These are phyloP conservation scores for Penicillium sp. DNA, from an alignment of 2,329 filamentous ascomycete genomes.

Conservation along the genomic window DNA sequence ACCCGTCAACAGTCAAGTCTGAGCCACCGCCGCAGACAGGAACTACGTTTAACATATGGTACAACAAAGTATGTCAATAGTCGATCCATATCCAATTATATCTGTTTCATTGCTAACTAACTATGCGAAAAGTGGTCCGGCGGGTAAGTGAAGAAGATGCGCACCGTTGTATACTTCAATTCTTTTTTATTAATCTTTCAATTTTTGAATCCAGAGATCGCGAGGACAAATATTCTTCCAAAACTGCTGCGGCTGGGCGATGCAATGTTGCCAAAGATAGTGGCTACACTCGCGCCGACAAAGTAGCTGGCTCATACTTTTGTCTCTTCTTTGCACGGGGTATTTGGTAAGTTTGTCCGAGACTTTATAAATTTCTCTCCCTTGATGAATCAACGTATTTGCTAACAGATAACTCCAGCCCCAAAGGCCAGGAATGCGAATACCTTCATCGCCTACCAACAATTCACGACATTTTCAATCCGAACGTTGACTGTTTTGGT, in stretches of 20 bases:
- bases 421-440: conserved; percentile 87
- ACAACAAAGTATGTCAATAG: conserved; percentile 35
- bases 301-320: conserved; percentile 76
- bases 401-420: conserved; percentile 31
- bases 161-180: neutral
- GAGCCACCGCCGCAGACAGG: conserved; percentile 89
- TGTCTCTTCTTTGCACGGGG: conserved; percentile 90
- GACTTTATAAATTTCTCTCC: neutral
- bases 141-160: neutral
- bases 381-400: neutral
- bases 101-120: neutral
- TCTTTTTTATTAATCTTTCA: neutral
- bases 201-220: conserved; percentile 54
- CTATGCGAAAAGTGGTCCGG: conserved; percentile 60
- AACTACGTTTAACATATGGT: conserved; percentile 97
- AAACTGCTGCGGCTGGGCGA: conserved; percentile 75
- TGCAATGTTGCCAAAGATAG: conserved; percentile 80
- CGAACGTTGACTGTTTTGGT: conserved; percentile 92
- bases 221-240: conserved; percentile 82
- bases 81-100: neutral
- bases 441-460: conserved; percentile 87
- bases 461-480: conserved; percentile 84
- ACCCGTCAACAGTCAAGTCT: conserved; percentile 74
- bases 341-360: conserved; percentile 45
- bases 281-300: conserved; percentile 75